phyloP scores from a whole-genome alignment of 2,329 filamentous ascomycete species.

The Monilinia polystroma region DNA sequence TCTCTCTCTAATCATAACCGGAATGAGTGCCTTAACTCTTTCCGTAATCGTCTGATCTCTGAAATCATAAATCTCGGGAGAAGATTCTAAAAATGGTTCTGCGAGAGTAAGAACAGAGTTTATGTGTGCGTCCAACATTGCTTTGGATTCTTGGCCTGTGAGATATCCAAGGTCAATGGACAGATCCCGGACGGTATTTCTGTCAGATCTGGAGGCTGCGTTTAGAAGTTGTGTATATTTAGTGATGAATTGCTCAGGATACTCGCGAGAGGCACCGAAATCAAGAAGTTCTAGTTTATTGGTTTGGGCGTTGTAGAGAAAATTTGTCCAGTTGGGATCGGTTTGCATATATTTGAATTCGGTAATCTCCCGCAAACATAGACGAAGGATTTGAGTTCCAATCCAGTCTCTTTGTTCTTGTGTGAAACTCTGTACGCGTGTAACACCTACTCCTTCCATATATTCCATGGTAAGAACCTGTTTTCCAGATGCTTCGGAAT shows the following conservation, averaged over 20 bases:
- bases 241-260: conserved; percentile 73
- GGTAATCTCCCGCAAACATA: conserved; percentile 88
- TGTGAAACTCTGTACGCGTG: conserved; percentile 70
- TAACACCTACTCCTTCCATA: conserved; percentile 83
- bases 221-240: conserved; percentile 78
- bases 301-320: conserved; percentile 76
- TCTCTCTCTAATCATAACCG: conserved; percentile 87
- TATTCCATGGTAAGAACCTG: conserved; percentile 92
- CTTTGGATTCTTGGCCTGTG: conserved; percentile 80
- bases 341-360: conserved; percentile 99
- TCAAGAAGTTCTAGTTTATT: conserved; percentile 85
- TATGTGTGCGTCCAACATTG: conserved; percentile 91
- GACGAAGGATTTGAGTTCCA: conserved; percentile 85
- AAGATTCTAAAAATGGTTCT: conserved; percentile 77
- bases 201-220: conserved; percentile 73
- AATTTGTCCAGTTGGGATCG: conserved; percentile 99
- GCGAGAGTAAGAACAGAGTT: conserved; percentile 84
- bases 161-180: conserved; percentile 84
- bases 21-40: conserved; percentile 82
- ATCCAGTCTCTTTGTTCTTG: conserved; percentile 94
- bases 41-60: conserved; percentile 94
- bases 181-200: conserved; percentile 59
- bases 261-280: conserved; percentile 90
- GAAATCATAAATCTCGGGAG: conserved; percentile 88
- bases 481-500: conserved; percentile 74